Percentiles rank a stretch among this genome's conserved stretches.
These are phyloP conservation scores for Phoma sp. DNA, from an alignment of 2,329 filamentous ascomycete genomes.

Conservation along the genomic window DNA sequence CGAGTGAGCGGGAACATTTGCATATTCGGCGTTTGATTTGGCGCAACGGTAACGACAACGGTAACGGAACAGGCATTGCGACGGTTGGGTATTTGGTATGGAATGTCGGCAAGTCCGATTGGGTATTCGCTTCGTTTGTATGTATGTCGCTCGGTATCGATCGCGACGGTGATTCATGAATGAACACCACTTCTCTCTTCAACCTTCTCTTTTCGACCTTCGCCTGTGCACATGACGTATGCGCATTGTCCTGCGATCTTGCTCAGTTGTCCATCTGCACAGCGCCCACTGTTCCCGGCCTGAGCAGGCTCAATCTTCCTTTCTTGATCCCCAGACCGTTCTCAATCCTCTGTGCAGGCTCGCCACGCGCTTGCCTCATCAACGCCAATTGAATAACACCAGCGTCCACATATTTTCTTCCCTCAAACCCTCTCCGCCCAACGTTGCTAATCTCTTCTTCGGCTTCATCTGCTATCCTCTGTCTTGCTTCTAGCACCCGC, in stretches of 20 bases:
- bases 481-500: conserved; percentile 60
- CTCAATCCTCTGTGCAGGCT: conserved; percentile 42
- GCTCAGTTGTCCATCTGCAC: conserved; percentile 26
- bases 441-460: conserved; percentile 61
- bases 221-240: not conserved
- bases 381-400: conserved; percentile 49
- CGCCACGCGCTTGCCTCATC: conserved; percentile 40
- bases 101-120: conserved; percentile 17
- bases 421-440: conserved; percentile 51
- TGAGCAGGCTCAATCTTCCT: conserved; percentile 40
- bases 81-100: conserved; percentile 21
- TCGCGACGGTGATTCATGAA: conserved; percentile 17
- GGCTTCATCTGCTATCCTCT: conserved; percentile 59
- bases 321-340: conserved; percentile 42
- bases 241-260: not conserved
- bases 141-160: conserved; percentile 27
- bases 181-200: conserved; percentile 5
- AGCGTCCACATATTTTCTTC: conserved; percentile 56
- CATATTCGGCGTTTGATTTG: conserved; percentile 27
- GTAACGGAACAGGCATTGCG: conserved; percentile 26
- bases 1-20: conserved; percentile 20
- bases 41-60: conserved; percentile 28
- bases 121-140: conserved; percentile 26
- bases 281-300: conserved; percentile 32
- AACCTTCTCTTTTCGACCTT: not conserved